Conservation (phyloP, 2,329 filamentous ascomycete species). For the Chaetomium sp. region DNA sequence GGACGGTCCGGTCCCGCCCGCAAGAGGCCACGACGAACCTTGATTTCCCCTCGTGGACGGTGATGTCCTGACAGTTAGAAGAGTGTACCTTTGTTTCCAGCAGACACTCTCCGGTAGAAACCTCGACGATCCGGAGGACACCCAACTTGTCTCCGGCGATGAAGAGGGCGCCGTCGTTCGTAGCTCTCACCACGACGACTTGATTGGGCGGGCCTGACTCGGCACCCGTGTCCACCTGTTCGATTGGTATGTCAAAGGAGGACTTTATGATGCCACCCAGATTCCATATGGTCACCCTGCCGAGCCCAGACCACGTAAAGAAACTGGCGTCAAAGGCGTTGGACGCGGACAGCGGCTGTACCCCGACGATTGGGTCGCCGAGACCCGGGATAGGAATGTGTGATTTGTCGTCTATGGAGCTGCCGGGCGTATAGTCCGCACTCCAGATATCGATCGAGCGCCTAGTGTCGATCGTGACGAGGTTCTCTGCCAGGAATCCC, state of each 20-base stretch:
- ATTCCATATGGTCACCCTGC: conserved; percentile 82
- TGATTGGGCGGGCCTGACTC: conserved; percentile 61
- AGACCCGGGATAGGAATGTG: conserved; percentile 63
- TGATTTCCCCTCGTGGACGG: conserved; percentile 65
- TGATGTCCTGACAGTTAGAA: conserved; percentile 80
- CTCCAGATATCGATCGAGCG: conserved; percentile 73
- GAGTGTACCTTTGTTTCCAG: conserved; percentile 84
- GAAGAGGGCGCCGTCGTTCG: conserved; percentile 64
- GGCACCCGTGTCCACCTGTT: conserved; percentile 56
- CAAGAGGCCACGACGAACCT: conserved; percentile 75
- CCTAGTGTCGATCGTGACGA: conserved; percentile 75
- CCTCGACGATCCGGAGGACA: conserved; percentile 72
- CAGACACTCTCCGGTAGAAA: conserved; percentile 60
- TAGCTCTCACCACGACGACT: conserved; percentile 61
- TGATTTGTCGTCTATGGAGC: conserved; percentile 43
- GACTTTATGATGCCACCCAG: conserved; percentile 68
- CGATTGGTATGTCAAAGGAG: conserved; percentile 68
- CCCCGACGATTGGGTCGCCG: conserved; percentile 69
- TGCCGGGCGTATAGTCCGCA: conserved; percentile 48
- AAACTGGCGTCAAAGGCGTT: conserved; percentile 71
- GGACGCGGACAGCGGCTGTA: conserved; percentile 63
- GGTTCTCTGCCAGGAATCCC: conserved; percentile 65
- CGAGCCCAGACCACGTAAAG: conserved; percentile 84
- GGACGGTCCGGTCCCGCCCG: conserved; percentile 86
- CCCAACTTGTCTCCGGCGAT: conserved; percentile 86